A percentile compares a stretch with the other conserved stretches of the same genome.
Evolutionary conservation across 2,329 filamentous ascomycete species (phyloP).

Genomic region (Fusarium verticillioides): DNA sequence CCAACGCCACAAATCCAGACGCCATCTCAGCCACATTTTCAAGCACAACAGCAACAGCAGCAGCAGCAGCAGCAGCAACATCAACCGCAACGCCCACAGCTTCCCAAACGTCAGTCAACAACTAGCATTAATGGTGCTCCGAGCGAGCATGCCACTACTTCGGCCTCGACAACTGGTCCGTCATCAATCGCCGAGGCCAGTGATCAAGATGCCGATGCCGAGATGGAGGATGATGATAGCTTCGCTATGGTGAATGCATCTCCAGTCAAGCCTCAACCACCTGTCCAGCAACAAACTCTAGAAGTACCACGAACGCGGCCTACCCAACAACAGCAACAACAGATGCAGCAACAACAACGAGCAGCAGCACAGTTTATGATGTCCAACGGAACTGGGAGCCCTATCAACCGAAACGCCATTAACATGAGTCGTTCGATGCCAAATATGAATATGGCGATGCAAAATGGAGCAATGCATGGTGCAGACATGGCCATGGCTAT

Average conservation of each 20-base stretch:
- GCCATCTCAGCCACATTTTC: constrained; percentile 31
- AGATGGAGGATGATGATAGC: constrained; percentile 69
- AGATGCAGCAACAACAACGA: constrained; percentile 44
- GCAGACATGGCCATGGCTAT: constrained; percentile 59
- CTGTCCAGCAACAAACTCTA: constrained; percentile 54
- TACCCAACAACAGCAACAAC: constrained; percentile 40
- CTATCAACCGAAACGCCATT: constrained; percentile 51
- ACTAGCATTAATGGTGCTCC: constrained; percentile 50
- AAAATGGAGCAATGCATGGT: constrained; percentile 53
- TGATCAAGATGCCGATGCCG: constrained; percentile 56
- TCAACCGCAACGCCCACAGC: constrained; percentile 31
- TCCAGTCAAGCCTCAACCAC: constrained; percentile 51
- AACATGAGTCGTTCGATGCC: constrained; percentile 59
- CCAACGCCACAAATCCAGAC: constrained; percentile 36
- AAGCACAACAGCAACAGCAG: constrained; percentile 28
- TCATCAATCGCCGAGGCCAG: constrained; percentile 60
- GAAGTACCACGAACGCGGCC: constrained; percentile 56
- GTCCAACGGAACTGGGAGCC: constrained; percentile 53
- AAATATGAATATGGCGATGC: constrained; percentile 58
- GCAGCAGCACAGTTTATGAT: constrained; percentile 52
- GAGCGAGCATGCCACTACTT: constrained; percentile 50
- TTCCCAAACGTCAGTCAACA: constrained; percentile 47
- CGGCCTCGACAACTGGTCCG: constrained; percentile 50
- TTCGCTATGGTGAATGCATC: constrained; percentile 62
- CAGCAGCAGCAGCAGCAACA: not conserved